These are phyloP conservation scores for Ophidiomyces ophidiicola DNA, from an alignment of 2,329 filamentous ascomycete species.

Conservation along the genomic window DNA sequence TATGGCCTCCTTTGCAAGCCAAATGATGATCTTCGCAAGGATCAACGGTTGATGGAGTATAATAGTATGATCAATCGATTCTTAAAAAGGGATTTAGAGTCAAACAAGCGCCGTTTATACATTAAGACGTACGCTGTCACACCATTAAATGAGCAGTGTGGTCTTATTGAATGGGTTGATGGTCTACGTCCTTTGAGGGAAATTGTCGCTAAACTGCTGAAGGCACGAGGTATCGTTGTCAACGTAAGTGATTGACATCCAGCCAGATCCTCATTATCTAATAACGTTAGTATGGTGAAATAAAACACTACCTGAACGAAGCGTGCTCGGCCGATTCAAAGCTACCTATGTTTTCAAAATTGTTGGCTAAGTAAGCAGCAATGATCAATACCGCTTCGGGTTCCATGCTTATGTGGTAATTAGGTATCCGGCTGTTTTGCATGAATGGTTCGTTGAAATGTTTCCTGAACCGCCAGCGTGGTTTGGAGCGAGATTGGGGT, in stretches of 20 bases:
- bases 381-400: not conserved
- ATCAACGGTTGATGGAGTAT: slow-evolving; percentile 98
- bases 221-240: slow-evolving; percentile 53
- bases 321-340: slow-evolving; percentile 52
- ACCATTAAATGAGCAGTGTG: slow-evolving; percentile 92
- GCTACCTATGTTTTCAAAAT: slow-evolving; percentile 55
- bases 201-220: slow-evolving; percentile 69
- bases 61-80: slow-evolving; percentile 96
- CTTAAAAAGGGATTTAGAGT: slow-evolving; percentile 80
- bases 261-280: not conserved
- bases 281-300: slow-evolving; percentile 49
- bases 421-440: slow-evolving; percentile 69
- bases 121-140: slow-evolving; percentile 97
- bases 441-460: slow-evolving; percentile 89
- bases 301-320: slow-evolving; percentile 51
- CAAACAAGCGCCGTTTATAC: slow-evolving; percentile 65
- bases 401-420: not conserved
- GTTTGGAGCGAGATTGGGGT: slow-evolving; percentile 78
- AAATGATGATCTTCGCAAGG: slow-evolving; percentile 93
- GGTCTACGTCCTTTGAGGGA: slow-evolving; percentile 89
- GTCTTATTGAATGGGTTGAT: slow-evolving; percentile 96
- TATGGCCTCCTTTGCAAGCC: slow-evolving; percentile 95
- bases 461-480: slow-evolving; percentile 87
- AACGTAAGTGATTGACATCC: slow-evolving; percentile 28
- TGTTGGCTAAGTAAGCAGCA: slow-evolving; percentile 37